Percentiles rank a stretch among this genome's conserved stretches.
Evolutionary conservation across 148 eudicot genomes (phyloP).

Genomic region (Diospyros kaki): DNA sequence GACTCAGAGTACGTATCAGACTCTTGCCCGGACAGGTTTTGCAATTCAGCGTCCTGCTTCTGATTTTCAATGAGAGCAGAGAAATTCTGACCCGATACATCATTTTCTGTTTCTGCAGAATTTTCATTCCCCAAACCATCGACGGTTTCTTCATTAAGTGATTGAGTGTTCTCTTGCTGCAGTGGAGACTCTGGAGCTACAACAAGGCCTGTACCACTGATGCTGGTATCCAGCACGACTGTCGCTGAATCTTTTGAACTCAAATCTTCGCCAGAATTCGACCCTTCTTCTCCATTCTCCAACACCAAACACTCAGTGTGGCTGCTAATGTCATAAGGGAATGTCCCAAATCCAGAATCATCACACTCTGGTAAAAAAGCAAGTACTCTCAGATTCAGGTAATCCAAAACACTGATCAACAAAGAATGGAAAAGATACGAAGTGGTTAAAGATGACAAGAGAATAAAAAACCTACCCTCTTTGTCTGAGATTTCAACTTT

Average conservation of each 20-base stretch:
- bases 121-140: background rate
- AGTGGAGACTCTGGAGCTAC: background rate
- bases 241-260: conserved; percentile 8
- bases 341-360: background rate
- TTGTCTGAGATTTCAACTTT: background rate
- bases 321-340: background rate
- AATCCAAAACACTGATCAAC: background rate
- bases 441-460: background rate
- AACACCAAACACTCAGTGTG: background rate
- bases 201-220: background rate
- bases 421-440: background rate
- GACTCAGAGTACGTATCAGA: background rate
- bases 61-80: background rate
- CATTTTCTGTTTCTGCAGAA: background rate
- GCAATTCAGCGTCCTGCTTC: background rate
- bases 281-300: background rate
- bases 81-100: background rate
- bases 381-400: background rate
- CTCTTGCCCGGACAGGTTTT: background rate
- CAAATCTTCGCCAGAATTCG: background rate
- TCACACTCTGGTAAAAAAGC: conserved; percentile 4
- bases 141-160: background rate
- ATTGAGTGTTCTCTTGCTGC: background rate
- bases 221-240: background rate
- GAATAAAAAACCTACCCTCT: conserved; percentile 12